Evolutionary conservation across 306 rosid genomes (phyloP).

Genomic region (Cyamopsis tetragonoloba): DNA sequence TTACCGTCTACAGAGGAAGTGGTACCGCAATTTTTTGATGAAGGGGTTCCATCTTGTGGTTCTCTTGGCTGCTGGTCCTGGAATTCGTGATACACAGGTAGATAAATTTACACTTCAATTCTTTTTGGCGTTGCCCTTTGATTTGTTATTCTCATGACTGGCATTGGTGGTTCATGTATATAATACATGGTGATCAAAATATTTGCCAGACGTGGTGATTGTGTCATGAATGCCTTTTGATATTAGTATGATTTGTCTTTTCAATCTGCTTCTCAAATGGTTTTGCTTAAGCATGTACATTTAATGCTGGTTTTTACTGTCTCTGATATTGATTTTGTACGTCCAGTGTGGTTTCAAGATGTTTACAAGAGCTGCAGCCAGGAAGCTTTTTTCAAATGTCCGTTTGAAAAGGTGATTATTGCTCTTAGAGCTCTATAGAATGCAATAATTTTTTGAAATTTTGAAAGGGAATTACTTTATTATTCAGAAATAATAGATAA

Average conservation of each 20-base stretch:
- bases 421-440: background rate
- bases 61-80: conserved; percentile 93
- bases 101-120: conserved; percentile 13
- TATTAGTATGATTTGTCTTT: conserved; percentile 5
- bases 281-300: background rate
- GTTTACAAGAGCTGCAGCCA: conserved; percentile 91
- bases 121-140: conserved; percentile 9
- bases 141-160: background rate
- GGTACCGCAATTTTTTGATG: conserved; percentile 94
- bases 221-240: conserved; percentile 4
- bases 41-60: conserved; percentile 97
- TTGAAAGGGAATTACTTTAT: background rate
- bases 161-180: background rate
- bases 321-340: conserved; percentile 30
- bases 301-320: conserved; percentile 7
- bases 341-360: conserved; percentile 93
- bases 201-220: conserved; percentile 8
- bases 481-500: background rate
- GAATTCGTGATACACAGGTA: conserved; percentile 96
- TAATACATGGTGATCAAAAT: conserved; percentile 5
- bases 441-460: conserved; percentile 8
- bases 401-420: conserved; percentile 69
- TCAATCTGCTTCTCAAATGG: background rate
- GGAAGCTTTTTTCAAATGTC: conserved; percentile 85
- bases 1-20: conserved; percentile 69